Evolutionary conservation across 805 yeast species (phyloP).

Genomic region (Cyberlindnera saturnus): DNA sequence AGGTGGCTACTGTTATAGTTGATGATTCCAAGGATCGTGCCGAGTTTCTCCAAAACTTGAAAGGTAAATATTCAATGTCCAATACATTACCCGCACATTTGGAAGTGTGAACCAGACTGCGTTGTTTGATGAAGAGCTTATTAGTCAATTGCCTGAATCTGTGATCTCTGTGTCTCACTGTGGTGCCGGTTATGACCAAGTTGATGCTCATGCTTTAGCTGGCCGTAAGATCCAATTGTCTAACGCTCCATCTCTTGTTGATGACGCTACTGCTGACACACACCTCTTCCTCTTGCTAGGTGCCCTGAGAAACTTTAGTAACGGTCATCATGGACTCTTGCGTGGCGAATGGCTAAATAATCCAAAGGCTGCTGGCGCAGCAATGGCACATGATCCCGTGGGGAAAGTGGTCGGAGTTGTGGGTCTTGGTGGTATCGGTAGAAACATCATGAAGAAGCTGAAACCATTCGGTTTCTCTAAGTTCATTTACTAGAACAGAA

Average conservation of each 20-base stretch:
- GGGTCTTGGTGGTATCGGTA: slow-evolving; percentile 90
- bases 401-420: slow-evolving; percentile 73
- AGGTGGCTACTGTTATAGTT: slow-evolving; percentile 41
- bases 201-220: slow-evolving; percentile 49
- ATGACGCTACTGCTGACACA: slow-evolving; percentile 66
- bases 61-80: slow-evolving; percentile 27
- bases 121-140: slow-evolving; percentile 56
- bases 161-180: slow-evolving; percentile 50
- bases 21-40: slow-evolving; percentile 33
- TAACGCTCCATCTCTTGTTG: slow-evolving; percentile 61
- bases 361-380: slow-evolving; percentile 51
- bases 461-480: slow-evolving; percentile 71
- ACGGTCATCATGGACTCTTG: slow-evolving; percentile 47
- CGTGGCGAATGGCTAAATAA: slow-evolving; percentile 56
- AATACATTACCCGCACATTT: slow-evolving; percentile 46
- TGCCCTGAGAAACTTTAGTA: slow-evolving; percentile 61
- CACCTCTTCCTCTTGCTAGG: slow-evolving; percentile 59
- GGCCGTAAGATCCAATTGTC: slow-evolving; percentile 55
- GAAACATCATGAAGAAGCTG: slow-evolving; percentile 67
- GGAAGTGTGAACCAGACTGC: slow-evolving; percentile 50
- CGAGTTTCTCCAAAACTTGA: slow-evolving; percentile 30
- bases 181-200: slow-evolving; percentile 78
- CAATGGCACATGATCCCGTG: slow-evolving; percentile 68
- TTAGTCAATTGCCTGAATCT: slow-evolving; percentile 45
- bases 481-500: slow-evolving; percentile 69